These are phyloP conservation scores for Nakazawaea holstii DNA, from an alignment of 805 yeast genomes.

Conservation along the genomic window DNA sequence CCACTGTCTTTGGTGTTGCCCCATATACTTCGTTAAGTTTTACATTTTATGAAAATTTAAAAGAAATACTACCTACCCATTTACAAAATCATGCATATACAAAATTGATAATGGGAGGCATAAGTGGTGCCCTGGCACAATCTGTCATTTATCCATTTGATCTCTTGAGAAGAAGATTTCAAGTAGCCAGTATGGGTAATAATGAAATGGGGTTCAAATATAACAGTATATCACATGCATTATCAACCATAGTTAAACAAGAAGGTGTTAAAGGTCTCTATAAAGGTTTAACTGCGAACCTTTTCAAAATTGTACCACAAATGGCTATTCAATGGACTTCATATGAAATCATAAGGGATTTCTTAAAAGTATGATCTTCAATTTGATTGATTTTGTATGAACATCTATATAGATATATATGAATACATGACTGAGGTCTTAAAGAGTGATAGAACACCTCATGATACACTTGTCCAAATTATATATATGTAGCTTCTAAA, in stretches of 20 bases:
- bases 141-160: constrained; percentile 90
- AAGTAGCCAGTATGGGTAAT: constrained; percentile 78
- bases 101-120: constrained; percentile 74
- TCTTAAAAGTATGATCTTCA: constrained; percentile 12
- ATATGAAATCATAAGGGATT: constrained; percentile 64
- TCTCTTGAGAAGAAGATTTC: constrained; percentile 81
- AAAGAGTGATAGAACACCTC: too few species aligned
- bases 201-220: constrained; percentile 80
- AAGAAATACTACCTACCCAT: constrained; percentile 42
- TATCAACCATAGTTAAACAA: constrained; percentile 55
- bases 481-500: too few species aligned
- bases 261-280: constrained; percentile 76
- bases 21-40: constrained; percentile 94
- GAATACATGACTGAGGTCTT: too few species aligned
- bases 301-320: constrained; percentile 87
- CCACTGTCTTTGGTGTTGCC: constrained; percentile 93
- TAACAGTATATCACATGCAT: constrained; percentile 69
- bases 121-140: constrained; percentile 87
- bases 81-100: constrained; percentile 32
- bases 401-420: too few species aligned
- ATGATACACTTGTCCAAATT: too few species aligned
- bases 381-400: not conserved
- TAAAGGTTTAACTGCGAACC: constrained; percentile 72
- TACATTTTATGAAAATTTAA: constrained; percentile 78
- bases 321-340: constrained; percentile 96